Percentiles rank a stretch among this genome's conserved stretches.
Conservation (phyloP, 2,329 filamentous ascomycete species). For the Arthrobotrys musiformis region DNA sequence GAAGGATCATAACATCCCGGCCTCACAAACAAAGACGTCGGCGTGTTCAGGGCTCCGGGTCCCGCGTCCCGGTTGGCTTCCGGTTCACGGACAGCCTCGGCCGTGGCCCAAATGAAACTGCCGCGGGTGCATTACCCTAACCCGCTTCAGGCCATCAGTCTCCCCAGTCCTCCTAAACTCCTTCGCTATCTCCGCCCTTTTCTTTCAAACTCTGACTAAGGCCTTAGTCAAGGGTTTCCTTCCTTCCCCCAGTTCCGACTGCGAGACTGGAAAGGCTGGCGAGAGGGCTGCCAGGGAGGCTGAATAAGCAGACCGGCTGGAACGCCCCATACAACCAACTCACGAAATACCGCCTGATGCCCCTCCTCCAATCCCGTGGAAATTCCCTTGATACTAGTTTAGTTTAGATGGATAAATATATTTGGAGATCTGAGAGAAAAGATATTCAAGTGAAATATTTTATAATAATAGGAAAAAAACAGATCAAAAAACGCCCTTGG, state of each 20-base stretch:
- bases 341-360: conserved; percentile 49
- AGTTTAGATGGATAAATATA: too few species aligned
- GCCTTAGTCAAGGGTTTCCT: conserved; percentile 40
- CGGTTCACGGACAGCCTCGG: conserved; percentile 13
- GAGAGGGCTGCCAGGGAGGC: conserved; percentile 16
- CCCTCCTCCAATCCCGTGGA: conserved; percentile 13
- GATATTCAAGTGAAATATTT: conserved; percentile 3
- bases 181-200: conserved; percentile 27
- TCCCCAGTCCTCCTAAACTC: conserved; percentile 2
- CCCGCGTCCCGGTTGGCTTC: too few species aligned
- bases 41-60: conserved; percentile 43
- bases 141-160: neutral
- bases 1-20: neutral
- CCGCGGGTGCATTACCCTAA: neutral
- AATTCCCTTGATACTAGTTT: too few species aligned
- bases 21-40: conserved; percentile 5
- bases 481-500: neutral
- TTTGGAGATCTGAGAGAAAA: neutral
- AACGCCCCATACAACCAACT: conserved; percentile 43
- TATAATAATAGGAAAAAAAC: conserved; percentile 10
- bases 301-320: conserved; percentile 50
- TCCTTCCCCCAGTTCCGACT: conserved; percentile 45
- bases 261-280: conserved; percentile 22
- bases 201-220: conserved; percentile 35
- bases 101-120: conserved; percentile 33